A percentile compares a stretch with the other conserved stretches of the same genome.
phyloP scores from a whole-genome alignment of 768 basidiomycete genomes.

The Psilocybe cubensis region DNA sequence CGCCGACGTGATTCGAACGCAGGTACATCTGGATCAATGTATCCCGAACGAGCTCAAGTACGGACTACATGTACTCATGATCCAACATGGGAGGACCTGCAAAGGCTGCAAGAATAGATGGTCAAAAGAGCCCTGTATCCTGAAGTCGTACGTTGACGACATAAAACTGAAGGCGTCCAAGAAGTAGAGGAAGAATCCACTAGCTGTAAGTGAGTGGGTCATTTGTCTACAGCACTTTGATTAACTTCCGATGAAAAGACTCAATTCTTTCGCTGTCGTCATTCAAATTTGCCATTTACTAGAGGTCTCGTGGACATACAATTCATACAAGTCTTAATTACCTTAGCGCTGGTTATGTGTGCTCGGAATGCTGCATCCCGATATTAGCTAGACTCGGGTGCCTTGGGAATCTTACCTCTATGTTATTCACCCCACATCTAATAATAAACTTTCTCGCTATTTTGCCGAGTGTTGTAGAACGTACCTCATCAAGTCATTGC shows the following conservation, averaged over 20 bases:
- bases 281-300: background rate
- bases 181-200: background rate
- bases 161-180: background rate
- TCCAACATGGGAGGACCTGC: constrained; percentile 57
- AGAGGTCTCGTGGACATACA: background rate
- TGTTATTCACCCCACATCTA: too few species aligned
- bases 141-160: constrained; percentile 34
- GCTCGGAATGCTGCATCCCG: background rate
- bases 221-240: too few species aligned
- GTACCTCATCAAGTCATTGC: background rate
- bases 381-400: background rate
- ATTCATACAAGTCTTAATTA: background rate
- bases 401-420: background rate
- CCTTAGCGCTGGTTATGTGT: too few species aligned
- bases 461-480: background rate
- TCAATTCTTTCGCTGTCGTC: too few species aligned
- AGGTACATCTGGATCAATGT: constrained; percentile 57
- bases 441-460: too few species aligned
- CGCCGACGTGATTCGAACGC: constrained; percentile 54
- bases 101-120: constrained; percentile 54
- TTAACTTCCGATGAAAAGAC: too few species aligned
- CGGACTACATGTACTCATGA: constrained; percentile 60
- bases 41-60: constrained; percentile 59
- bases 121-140: constrained; percentile 26
- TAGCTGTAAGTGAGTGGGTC: background rate